Evolutionary conservation across 2,329 filamentous ascomycete genomes (phyloP), one percentile per base, ranked within the genome.

Genomic region (Claviceps spartinae): DNA sequence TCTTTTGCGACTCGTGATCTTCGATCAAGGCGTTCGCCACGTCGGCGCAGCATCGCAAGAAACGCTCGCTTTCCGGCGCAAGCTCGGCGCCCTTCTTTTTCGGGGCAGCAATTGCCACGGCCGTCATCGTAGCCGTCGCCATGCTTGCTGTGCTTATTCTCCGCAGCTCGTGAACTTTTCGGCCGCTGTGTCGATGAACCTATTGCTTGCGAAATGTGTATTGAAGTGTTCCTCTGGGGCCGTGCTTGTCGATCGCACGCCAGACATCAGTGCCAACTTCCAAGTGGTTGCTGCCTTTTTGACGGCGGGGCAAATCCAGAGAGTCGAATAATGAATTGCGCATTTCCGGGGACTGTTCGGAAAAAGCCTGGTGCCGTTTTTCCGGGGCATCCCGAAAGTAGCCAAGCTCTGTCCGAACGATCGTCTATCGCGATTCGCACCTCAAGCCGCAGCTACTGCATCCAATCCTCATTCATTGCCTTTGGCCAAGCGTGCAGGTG

Each of bases 1-100:
- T 83, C 59, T 83, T 83, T 58, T 83, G 78, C 30, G 86, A 77
- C 68, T 97, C 90, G 65, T 95, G 88, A 63, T 97, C 91, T 64
- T 96, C 88, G 61, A 98, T 95, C 47, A 98, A 78, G 51, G 85
- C 86, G 64, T 88, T 94, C 50, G 90, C 91, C 62, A 98, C 90
- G 61, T 98, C 94, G 56, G 91, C 90, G 69, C 94, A 98, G 61
- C 89, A 93, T 67, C 89, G 82, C 68, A 97, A 80, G 67, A 87
- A 96, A 50, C 93, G 83, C 71, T 98, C 93, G 69, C 90, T 95
- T 70, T 98, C 93, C 26, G 93, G 88, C 2, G 88, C 79, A 13
- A 95, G 77, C 60, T 90, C 88, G 59, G 78, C 72, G 61, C 80
- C 67, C 62, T 77, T 85, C 68, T 88, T 93, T 60, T 82, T 85